phyloP scores from a whole-genome alignment of 371 early-diverging fungal species.

The Nosema bombycis region DNA sequence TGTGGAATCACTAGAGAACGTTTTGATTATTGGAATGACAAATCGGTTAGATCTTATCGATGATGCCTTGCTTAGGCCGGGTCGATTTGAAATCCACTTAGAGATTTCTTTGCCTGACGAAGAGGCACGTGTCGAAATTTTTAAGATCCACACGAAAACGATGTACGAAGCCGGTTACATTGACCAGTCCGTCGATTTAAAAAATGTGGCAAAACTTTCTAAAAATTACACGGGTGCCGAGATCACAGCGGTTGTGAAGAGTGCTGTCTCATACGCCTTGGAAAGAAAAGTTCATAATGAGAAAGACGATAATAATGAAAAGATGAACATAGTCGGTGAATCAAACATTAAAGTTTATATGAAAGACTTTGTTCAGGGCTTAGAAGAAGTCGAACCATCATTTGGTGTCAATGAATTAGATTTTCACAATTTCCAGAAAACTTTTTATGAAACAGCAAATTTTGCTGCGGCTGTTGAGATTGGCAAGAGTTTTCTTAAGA shows the following conservation, averaged over 20 bases:
- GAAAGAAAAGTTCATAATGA: constrained; percentile 80
- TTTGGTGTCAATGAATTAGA: constrained; percentile 91
- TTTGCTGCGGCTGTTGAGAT: constrained; percentile 76
- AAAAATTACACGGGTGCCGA: constrained; percentile 99
- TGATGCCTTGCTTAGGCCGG: constrained; percentile 66
- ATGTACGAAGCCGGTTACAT: constrained; percentile 79
- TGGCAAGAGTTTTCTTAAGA: constrained; percentile 66
- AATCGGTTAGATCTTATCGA: constrained; percentile 66
- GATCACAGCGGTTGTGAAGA: constrained; percentile 88
- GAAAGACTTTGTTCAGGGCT: constrained; percentile 82
- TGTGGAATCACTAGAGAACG: constrained; percentile 63
- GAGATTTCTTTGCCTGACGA: constrained; percentile 70
- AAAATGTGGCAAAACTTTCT: constrained; percentile 78
- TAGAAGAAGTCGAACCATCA: constrained; percentile 89
- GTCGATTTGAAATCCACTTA: constrained; percentile 67
- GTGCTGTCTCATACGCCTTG: constrained; percentile 95
- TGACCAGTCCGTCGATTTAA: constrained; percentile 76
- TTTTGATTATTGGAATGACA: constrained; percentile 67
- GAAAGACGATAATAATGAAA: constrained; percentile 12
- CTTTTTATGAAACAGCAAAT: constrained; percentile 74
- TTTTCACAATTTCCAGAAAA: constrained; percentile 65
- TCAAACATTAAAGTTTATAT: constrained; percentile 75
- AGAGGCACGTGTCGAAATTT: constrained; percentile 72
- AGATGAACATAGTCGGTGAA: constrained; percentile 72
- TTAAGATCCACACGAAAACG: constrained; percentile 75